A percentile compares a stretch with the other conserved stretches of the same genome.
phyloP scores from a whole-genome alignment of 2,329 filamentous ascomycete genomes.

The Tolypocladium sp. region DNA sequence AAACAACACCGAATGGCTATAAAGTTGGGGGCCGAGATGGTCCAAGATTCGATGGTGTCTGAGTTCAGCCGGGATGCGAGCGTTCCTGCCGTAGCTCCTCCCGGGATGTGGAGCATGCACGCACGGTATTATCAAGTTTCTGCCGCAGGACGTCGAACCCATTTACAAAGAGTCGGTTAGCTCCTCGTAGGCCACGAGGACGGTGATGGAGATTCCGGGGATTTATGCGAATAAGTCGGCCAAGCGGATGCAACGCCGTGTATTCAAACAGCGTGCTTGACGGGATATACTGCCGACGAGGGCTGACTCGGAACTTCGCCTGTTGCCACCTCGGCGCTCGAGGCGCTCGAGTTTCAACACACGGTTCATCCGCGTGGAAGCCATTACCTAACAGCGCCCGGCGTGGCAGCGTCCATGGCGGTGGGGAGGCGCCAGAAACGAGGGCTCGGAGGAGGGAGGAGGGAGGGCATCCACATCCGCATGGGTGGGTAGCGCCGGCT shows the following conservation, averaged over 20 bases:
- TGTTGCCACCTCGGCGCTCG: too few relatives aligned
- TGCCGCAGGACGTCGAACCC: neutral
- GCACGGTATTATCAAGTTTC: neutral
- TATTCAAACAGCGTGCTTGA: too few relatives aligned
- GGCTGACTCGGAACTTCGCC: neutral
- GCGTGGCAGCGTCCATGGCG: too few relatives aligned
- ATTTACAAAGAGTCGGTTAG: too few relatives aligned
- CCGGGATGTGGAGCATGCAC: too few relatives aligned
- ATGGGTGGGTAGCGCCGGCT: neutral
- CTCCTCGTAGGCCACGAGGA: neutral
- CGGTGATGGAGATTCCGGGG: neutral
- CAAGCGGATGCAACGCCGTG: neutral
- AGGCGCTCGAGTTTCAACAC: neutral
- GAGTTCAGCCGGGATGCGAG: neutral
- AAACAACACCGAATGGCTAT: neutral
- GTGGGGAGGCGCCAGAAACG: neutral
- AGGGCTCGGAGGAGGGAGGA: neutral
- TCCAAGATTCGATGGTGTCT: neutral
- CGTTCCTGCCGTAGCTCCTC: neutral
- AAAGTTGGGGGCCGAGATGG: neutral
- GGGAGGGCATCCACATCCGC: neutral
- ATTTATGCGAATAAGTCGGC: neutral
- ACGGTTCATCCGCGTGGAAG: neutral
- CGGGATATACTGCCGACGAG: too few relatives aligned
- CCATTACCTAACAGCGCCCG: neutral